Conservation (phyloP, 2,329 filamentous ascomycete genomes). For the Pseudogymnoascus sp. region DNA sequence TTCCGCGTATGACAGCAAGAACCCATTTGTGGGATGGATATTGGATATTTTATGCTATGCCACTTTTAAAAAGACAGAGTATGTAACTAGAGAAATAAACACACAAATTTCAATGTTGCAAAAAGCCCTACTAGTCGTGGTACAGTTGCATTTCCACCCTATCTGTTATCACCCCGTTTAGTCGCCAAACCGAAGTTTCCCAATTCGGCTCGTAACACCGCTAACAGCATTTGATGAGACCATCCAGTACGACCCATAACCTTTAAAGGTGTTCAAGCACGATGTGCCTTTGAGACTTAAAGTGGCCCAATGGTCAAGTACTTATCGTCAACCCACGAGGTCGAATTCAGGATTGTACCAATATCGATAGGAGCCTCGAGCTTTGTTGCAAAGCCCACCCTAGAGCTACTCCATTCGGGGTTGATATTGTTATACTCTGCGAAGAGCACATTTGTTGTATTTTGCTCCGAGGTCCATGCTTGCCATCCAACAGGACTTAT, state of each 20-base stretch:
- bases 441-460: constrained; percentile 14
- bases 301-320: not conserved
- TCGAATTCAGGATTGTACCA: constrained; percentile 33
- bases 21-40: not conserved
- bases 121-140: not conserved
- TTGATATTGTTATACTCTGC: constrained; percentile 17
- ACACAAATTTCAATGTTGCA: not conserved
- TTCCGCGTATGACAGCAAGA: not conserved
- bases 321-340: constrained; percentile 36
- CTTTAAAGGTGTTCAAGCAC: too few relatives aligned
- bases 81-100: not conserved
- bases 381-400: not conserved
- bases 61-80: not conserved
- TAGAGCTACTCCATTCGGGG: constrained; percentile 10
- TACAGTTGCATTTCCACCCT: not conserved
- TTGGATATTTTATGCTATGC: not conserved
- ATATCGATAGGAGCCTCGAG: constrained; percentile 19
- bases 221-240: too few relatives aligned
- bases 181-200: too few relatives aligned
- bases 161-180: too few relatives aligned
- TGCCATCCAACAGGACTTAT: constrained; percentile 44
- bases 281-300: not conserved
- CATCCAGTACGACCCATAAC: too few relatives aligned
- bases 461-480: constrained; percentile 32
- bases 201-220: too few relatives aligned